These are phyloP conservation scores for Cryphonectria radicalis DNA, from an alignment of 2,329 filamentous ascomycete species.

Conservation along the genomic window DNA sequence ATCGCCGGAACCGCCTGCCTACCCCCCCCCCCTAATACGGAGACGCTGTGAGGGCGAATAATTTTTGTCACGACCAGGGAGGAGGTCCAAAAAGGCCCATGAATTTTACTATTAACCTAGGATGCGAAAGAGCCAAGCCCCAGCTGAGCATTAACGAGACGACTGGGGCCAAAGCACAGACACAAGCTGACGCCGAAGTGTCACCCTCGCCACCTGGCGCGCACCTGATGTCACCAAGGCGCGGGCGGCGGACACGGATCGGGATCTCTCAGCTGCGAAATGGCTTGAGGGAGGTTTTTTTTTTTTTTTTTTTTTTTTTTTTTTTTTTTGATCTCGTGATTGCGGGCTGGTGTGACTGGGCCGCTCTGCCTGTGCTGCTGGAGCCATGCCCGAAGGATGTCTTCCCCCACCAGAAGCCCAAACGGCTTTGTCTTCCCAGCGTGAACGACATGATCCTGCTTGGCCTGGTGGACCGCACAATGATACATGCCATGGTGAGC, in stretches of 20 bases:
- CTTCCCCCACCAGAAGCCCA: background rate
- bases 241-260: background rate
- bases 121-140: background rate
- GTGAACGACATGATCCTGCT: background rate
- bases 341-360: background rate
- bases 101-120: background rate
- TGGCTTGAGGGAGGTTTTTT: background rate
- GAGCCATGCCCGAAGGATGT: background rate
- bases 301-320: background rate
- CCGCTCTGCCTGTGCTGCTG: background rate
- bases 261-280: background rate
- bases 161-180: background rate
- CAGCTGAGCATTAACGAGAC: background rate
- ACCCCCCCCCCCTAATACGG: background rate
- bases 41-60: background rate
- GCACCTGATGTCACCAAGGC: constrained; percentile 1
- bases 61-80: background rate
- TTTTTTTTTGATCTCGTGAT: background rate
- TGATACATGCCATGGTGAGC: background rate
- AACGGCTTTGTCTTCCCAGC: background rate
- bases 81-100: background rate
- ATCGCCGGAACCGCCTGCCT: background rate
- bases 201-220: background rate
- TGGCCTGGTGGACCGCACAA: background rate
- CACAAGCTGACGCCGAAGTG: background rate